A percentile compares a stretch with the other conserved stretches of the same genome.
Conservation (phyloP, 1,284 basidiomycete species). For the Coniferiporia sulphurascens region DNA sequence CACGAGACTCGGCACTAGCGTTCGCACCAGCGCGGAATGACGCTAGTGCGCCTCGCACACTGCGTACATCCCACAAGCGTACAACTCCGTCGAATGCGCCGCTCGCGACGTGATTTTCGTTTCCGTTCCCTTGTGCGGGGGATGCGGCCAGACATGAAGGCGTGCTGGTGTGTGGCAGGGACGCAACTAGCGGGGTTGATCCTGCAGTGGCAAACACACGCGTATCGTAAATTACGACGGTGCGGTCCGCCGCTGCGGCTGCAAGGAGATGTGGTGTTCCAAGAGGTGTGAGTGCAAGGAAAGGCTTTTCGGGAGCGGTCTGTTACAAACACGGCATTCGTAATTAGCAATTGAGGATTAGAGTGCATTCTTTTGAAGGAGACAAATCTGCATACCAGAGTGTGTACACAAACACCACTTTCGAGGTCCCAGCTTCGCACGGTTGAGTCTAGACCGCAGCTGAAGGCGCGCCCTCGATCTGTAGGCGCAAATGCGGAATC, state of each 20-base stretch:
- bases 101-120: slow-evolving; percentile 63
- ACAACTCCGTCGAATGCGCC: slow-evolving; percentile 83
- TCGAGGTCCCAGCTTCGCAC: slow-evolving; percentile 71
- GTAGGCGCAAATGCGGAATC: slow-evolving; percentile 45
- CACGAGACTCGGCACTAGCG: slow-evolving; percentile 28
- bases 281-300: slow-evolving; percentile 46
- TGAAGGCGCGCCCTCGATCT: slow-evolving; percentile 43
- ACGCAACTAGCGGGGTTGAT: slow-evolving; percentile 40
- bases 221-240: slow-evolving; percentile 63
- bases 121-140: slow-evolving; percentile 31
- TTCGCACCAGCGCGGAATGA: slow-evolving; percentile 59
- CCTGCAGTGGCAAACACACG: slow-evolving; percentile 30
- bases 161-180: slow-evolving; percentile 57
- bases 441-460: slow-evolving; percentile 75
- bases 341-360: not conserved
- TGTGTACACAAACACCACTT: slow-evolving; percentile 58
- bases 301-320: slow-evolving; percentile 66
- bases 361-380: slow-evolving; percentile 4
- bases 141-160: slow-evolving; percentile 67
- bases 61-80: slow-evolving; percentile 85
- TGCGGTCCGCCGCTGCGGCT: slow-evolving; percentile 65
- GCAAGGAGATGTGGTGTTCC: slow-evolving; percentile 31
- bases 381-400: slow-evolving; percentile 42
- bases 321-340: slow-evolving; percentile 26
- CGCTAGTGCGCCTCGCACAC: slow-evolving; percentile 56